phyloP scores from a whole-genome alignment of 192 early-diverging fungal genomes.

The Ambispora gerdemannii region DNA sequence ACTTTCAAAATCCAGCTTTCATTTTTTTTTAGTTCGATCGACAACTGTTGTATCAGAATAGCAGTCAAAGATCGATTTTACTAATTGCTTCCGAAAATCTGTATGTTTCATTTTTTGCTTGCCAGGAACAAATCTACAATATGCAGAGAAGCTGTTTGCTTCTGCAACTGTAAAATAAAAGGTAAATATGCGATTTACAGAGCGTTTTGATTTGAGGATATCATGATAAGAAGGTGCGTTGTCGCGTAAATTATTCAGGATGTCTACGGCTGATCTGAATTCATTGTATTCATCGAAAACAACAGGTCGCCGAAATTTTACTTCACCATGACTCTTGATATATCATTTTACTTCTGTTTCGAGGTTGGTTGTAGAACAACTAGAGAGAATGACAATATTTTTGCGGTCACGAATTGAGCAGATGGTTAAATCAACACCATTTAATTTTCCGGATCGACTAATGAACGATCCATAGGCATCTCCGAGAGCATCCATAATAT shows the following conservation, averaged over 20 bases:
- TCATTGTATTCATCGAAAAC: slow-evolving; percentile 6
- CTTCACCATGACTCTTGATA: neutral
- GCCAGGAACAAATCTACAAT: neutral
- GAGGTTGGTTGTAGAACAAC: neutral
- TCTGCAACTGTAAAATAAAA: neutral
- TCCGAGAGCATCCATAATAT: neutral
- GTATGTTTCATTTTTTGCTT: neutral
- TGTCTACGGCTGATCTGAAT: slow-evolving; percentile 3
- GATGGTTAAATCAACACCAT: no score
- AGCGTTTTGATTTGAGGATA: neutral
- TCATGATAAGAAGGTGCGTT: slow-evolving; percentile 2
- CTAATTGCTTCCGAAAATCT: neutral
- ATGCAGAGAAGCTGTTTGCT: slow-evolving; percentile 1
- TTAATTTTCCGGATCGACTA: no score
- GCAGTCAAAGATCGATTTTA: neutral
- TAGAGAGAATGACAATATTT: no score
- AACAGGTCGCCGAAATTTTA: neutral
- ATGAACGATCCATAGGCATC: neutral
- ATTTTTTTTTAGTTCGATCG: neutral
- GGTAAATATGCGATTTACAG: neutral
- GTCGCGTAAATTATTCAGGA: slow-evolving; percentile 13
- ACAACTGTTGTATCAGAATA: neutral
- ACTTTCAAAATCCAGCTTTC: neutral
- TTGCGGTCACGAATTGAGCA: no score
- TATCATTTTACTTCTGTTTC: slow-evolving; percentile 5